A percentile compares a stretch with the other conserved stretches of the same genome.
Conservation (phyloP, 73 alveolate genomes). For the Blepharisma japonicum region DNA sequence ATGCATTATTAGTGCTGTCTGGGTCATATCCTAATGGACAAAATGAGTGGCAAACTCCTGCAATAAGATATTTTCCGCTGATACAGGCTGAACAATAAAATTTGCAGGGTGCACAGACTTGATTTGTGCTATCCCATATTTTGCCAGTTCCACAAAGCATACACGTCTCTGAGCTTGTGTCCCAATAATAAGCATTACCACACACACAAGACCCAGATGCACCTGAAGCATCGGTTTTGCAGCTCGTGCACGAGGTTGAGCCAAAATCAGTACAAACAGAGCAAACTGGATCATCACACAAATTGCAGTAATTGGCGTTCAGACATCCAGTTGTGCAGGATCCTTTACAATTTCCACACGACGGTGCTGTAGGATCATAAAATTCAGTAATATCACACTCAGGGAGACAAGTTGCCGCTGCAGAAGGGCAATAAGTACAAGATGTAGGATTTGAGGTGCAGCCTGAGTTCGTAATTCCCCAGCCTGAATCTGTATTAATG, state of each 20-base stretch:
- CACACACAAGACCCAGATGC: not conserved
- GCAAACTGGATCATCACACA: not conserved
- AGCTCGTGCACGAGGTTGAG: not conserved
- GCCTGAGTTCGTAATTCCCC: not conserved
- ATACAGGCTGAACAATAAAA: not conserved
- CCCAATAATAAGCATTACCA: not conserved
- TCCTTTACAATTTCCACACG: not conserved
- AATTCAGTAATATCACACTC: not conserved
- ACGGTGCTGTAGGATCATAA: not conserved
- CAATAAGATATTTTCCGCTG: not conserved
- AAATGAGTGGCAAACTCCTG: not conserved
- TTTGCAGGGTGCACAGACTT: not conserved
- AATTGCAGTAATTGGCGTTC: not conserved
- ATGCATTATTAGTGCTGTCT: not conserved
- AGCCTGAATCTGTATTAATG: not conserved
- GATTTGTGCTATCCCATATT: not conserved
- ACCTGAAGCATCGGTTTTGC: not conserved
- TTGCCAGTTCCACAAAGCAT: not conserved
- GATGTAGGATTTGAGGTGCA: not conserved
- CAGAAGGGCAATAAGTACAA: not conserved
- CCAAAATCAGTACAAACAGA: not conserved
- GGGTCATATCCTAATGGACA: constrained; percentile 1
- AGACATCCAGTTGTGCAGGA: constrained; percentile 1
- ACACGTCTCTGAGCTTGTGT: not conserved
- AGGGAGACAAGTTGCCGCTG: not conserved